Conservation (phyloP, 2,329 filamentous ascomycete species). For the Didymella pomorum region DNA sequence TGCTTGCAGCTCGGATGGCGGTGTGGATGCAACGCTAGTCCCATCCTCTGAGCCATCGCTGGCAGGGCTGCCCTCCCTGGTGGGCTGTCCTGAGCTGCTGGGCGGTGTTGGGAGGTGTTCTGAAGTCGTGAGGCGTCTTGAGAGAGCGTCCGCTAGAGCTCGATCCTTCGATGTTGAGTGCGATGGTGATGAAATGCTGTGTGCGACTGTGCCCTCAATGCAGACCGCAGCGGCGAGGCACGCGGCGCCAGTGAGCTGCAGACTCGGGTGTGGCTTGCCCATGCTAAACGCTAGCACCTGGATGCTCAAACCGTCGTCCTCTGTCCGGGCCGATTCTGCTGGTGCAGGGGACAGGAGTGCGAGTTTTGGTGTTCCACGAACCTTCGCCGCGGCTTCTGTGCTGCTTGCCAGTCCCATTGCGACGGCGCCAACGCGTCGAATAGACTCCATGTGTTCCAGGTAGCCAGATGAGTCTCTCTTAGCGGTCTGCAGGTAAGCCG, state of each 20-base stretch:
- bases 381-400: slow-evolving; percentile 47
- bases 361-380: slow-evolving; percentile 68
- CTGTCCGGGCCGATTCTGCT: not conserved
- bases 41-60: not conserved
- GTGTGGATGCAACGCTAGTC: not conserved
- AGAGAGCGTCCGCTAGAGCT: not conserved
- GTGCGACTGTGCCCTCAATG: slow-evolving; percentile 39
- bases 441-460: slow-evolving; percentile 62
- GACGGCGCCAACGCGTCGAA: slow-evolving; percentile 63
- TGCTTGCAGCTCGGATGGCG: slow-evolving; percentile 5
- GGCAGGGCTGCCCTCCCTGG: not conserved
- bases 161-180: slow-evolving; percentile 5
- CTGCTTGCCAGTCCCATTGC: slow-evolving; percentile 65
- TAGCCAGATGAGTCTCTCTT: slow-evolving; percentile 52
- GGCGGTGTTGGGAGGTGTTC: not conserved
- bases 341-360: slow-evolving; percentile 56
- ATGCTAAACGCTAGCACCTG: slow-evolving; percentile 41
- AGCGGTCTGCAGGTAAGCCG: slow-evolving; percentile 57
- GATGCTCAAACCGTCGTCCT: slow-evolving; percentile 22
- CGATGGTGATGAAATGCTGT: slow-evolving; percentile 18
- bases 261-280: slow-evolving; percentile 44
- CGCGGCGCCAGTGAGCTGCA: slow-evolving; percentile 47
- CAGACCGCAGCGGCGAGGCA: slow-evolving; percentile 42
- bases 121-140: not conserved
- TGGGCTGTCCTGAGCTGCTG: not conserved